Evolutionary conservation across 768 basidiomycete species (phyloP).

Genomic region (Podaxis mareebaensis): DNA sequence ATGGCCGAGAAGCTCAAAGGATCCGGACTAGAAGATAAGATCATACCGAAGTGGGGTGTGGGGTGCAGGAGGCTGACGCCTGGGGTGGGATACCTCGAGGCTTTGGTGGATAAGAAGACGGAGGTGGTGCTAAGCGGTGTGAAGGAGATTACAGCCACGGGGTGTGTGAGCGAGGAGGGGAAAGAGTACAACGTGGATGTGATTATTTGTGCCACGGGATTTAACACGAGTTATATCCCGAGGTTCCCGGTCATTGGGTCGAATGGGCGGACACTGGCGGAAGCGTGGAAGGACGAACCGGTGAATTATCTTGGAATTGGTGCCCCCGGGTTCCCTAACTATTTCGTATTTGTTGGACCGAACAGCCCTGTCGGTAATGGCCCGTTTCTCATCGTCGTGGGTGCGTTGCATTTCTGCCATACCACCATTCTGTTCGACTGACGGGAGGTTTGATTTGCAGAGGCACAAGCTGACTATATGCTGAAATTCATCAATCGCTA

Average conservation of each 20-base stretch:
- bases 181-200: slow-evolving; percentile 30
- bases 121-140: slow-evolving; percentile 29
- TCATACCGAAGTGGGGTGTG: slow-evolving; percentile 30
- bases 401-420: slow-evolving; percentile 15
- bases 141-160: slow-evolving; percentile 27
- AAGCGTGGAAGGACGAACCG: slow-evolving; percentile 29
- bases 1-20: slow-evolving; percentile 42
- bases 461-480: slow-evolving; percentile 31
- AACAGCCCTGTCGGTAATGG: slow-evolving; percentile 33
- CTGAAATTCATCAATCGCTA: slow-evolving; percentile 30
- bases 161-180: slow-evolving; percentile 26
- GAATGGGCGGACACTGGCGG: slow-evolving; percentile 24
- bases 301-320: slow-evolving; percentile 28
- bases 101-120: slow-evolving; percentile 27
- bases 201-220: slow-evolving; percentile 36
- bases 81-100: slow-evolving; percentile 31
- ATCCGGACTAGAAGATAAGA: slow-evolving; percentile 41
- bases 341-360: slow-evolving; percentile 29
- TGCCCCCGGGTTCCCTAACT: slow-evolving; percentile 30
- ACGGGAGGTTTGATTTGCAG: slow-evolving; percentile 14
- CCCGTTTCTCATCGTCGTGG: slow-evolving; percentile 26
- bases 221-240: slow-evolving; percentile 31
- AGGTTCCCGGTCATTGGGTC: slow-evolving; percentile 30
- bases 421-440: neutral
- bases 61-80: slow-evolving; percentile 33